Percentiles rank a stretch among this genome's conserved stretches.
These are phyloP conservation scores for Phytophthora ohioensis DNA, from an alignment of 352 stramenopile genomes.

Conservation along the genomic window DNA sequence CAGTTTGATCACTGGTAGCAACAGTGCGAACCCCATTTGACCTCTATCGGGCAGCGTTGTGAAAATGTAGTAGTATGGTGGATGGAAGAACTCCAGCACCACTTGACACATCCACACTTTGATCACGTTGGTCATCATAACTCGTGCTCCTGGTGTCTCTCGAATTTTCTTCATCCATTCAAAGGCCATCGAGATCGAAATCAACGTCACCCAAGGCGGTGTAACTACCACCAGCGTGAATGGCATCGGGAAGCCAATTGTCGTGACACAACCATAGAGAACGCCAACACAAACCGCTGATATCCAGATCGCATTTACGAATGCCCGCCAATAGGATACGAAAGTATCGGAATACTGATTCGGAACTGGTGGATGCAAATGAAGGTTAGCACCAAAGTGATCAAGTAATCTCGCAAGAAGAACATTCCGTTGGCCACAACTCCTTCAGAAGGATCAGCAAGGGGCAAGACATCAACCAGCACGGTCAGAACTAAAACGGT, in stretches of 20 bases:
- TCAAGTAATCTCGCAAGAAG: constrained; percentile 25
- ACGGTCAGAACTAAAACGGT: constrained; percentile 17
- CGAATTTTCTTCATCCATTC: constrained; percentile 18
- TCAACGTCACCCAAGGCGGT: constrained; percentile 3
- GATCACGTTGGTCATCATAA: constrained; percentile 14
- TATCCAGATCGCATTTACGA: background rate
- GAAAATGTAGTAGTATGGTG: constrained; percentile 2
- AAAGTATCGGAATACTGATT: constrained; percentile 13
- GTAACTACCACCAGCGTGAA: constrained; percentile 28
- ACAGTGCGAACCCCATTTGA: background rate
- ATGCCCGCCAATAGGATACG: constrained; percentile 21
- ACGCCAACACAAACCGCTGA: background rate
- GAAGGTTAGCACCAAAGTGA: constrained; percentile 28
- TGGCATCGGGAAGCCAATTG: constrained; percentile 24
- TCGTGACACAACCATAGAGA: constrained; percentile 1
- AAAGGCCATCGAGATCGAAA: constrained; percentile 9
- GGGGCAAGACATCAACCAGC: constrained; percentile 15
- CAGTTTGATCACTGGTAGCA: constrained; percentile 2
- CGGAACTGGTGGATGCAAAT: constrained; percentile 22
- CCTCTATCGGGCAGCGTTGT: background rate
- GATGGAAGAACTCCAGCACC: constrained; percentile 6
- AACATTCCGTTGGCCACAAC: constrained; percentile 19
- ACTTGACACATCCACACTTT: constrained; percentile 26
- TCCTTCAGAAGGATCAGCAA: constrained; percentile 23
- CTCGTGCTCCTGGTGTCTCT: background rate